Base-by-base conservation (phyloP, 345 rosid genomes). In the Eucalyptus paniculata region DNA sequence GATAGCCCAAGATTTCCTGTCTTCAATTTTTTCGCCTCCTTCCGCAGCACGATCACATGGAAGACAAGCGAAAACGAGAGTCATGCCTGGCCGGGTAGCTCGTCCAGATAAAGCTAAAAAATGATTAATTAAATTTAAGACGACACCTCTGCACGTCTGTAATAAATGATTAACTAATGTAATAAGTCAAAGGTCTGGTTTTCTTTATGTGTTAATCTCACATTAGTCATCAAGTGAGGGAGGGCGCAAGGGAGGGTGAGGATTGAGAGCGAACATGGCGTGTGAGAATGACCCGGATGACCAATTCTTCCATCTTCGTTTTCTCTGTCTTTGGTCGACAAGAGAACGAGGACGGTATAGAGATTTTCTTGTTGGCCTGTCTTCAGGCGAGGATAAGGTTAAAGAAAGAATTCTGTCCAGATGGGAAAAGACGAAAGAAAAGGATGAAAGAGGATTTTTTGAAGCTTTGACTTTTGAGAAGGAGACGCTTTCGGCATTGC, bases 11-110 rank as follows among this genome's bases (percentile, higher is more conserved):
- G 47, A 77, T 40, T 37, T 77, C 83, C 83, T 40, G 21, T 23
- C 28, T 77, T 77, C 1, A 21, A 0, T 12, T 21, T 0, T 40
- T 37, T 37, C 42, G 47, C 47, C 45, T 37, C 26, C 2, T 19
- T 77, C 42, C 83, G 42, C 30, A 40, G 13, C 16, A 40, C 47
- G 85, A 21, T 23, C 85, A 6, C 24, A 77, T 12, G 9, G 1
- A 14, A 40, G 85, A 4, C 30, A 40, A 21, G 85, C 7, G 85
- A 40, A 77, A 40, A 77, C 28, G 47, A 40, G 47, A 21, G 30
- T 6, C 85, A 24, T 12, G 85, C 47, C 85, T 77, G 85, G 1
- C 85, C 30, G 47, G 85, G 30, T 4, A 77, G 28, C 47, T 77
- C 17, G 24, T 77, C 47, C 44, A 40, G 83, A 40, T 77, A 6